Base-by-base conservation (phyloP, 2,329 filamentous ascomycete species). In the Rutstroemia sp. region DNA sequence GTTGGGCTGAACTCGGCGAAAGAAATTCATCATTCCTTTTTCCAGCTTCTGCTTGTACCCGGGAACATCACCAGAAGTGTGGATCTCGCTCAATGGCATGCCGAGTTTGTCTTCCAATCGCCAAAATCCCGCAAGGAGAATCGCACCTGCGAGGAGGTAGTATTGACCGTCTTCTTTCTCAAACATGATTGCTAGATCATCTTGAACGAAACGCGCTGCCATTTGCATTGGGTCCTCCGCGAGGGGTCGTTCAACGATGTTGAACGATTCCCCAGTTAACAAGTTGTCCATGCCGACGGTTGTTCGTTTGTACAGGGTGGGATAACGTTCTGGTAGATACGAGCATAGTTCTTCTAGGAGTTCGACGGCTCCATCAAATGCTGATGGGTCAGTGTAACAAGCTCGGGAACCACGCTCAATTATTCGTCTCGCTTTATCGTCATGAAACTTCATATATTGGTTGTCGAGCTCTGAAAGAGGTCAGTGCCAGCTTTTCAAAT, bases 141-240 rank as follows among this genome's bases (percentile, higher is more conserved):
- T 84, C 0, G 86, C 79, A 0, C 88, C 89, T 0, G 88, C 87
- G 1, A 91, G 79, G 0, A 95, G 80, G 68, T 91, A 89, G 73
- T 92, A 92, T 69, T 91, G 82, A 0, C 88, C 88, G 66, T 95
- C 88, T 0, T 76, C 69, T 19, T 76, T 77, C 71, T 94, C 88
- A 63, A 92, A 78, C 89, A 95, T 92, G 55, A 95, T 80, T 0
- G 89, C 89, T 0, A 95, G 73, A 68, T 95, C 89, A 66, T 95
- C 90, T 70, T 94, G 89, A 3, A 89, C 74, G 19, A 92, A 78
- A 1, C 88, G 81, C 0, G 83, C 87, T 52, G 78, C 82, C 65
- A 84, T 88, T 57, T 81, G 78, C 84, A 95, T 92, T 0, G 89
- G 88, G 65, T 94, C 88, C 71, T 92, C 88, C 1, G 73, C 70